phyloP scores from a whole-genome alignment of 108 stramenopile species.

The Pelagomonas calceolata region DNA sequence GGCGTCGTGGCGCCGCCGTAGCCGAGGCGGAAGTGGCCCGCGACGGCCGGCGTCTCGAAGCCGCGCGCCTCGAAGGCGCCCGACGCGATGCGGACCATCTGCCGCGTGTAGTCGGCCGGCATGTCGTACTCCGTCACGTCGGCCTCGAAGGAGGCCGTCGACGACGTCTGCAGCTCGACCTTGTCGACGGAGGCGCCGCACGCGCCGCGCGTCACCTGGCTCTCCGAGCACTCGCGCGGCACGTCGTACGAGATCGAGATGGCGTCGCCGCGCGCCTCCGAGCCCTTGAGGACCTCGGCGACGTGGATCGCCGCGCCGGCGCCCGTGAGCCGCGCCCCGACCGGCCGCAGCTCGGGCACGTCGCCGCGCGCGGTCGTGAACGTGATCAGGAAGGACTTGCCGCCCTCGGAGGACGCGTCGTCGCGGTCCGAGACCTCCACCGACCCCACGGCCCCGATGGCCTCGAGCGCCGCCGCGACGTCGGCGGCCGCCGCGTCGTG shows the following conservation, averaged over 20 bases:
- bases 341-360: slow-evolving; percentile 30
- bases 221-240: slow-evolving; percentile 43
- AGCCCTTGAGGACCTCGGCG: slow-evolving; percentile 48
- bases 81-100: slow-evolving; percentile 6
- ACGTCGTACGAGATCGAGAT: slow-evolving; percentile 40
- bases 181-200: slow-evolving; percentile 44
- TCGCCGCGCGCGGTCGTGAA: slow-evolving; percentile 49
- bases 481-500: slow-evolving; percentile 44
- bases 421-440: slow-evolving; percentile 17
- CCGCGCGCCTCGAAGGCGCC: background rate
- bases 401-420: slow-evolving; percentile 34
- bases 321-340: slow-evolving; percentile 39
- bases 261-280: slow-evolving; percentile 32
- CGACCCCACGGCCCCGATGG: slow-evolving; percentile 27
- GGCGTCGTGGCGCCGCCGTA: slow-evolving; percentile 22
- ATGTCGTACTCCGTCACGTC: background rate
- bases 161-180: slow-evolving; percentile 33
- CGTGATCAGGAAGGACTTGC: slow-evolving; percentile 40
- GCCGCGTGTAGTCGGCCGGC: background rate
- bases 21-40: slow-evolving; percentile 34
- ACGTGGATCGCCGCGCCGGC: slow-evolving; percentile 37
- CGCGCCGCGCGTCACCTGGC: slow-evolving; percentile 33
- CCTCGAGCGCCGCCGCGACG: slow-evolving; percentile 50
- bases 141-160: slow-evolving; percentile 18
- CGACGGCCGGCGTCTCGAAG: background rate